These are phyloP conservation scores for Gossypium sturtianum DNA, from an alignment of 345 rosid genomes.

Conservation along the genomic window DNA sequence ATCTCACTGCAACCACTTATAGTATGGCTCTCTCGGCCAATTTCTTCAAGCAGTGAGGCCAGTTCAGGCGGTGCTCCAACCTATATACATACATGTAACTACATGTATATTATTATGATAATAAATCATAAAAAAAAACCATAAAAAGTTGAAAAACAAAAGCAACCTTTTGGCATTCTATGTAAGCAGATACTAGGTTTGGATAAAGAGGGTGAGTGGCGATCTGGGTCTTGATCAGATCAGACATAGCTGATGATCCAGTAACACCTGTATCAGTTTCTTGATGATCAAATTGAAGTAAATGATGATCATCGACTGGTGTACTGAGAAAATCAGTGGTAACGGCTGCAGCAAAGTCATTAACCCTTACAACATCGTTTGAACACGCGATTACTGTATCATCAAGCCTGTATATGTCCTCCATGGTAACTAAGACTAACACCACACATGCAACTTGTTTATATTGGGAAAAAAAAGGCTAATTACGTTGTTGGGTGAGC, in stretches of 20 bases:
- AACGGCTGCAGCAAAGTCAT: constrained; percentile 7
- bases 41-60: constrained; percentile 44
- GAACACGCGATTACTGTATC: constrained; percentile 14
- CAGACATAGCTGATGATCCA: constrained; percentile 34
- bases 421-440: constrained; percentile 22
- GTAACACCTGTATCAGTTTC: constrained; percentile 7
- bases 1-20: constrained; percentile 21
- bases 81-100: constrained; percentile 16
- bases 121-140: not conserved
- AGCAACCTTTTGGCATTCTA: constrained; percentile 57
- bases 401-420: constrained; percentile 33
- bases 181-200: constrained; percentile 46
- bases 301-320: not conserved
- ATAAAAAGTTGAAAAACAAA: not conserved
- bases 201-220: constrained; percentile 60
- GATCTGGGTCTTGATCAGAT: constrained; percentile 57
- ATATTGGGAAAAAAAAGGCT: no score
- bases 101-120: not conserved
- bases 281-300: constrained; percentile 20
- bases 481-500: not conserved
- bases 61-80: constrained; percentile 57
- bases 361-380: constrained; percentile 11
- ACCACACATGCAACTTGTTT: no score
- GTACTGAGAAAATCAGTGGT: constrained; percentile 17
- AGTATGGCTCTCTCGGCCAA: constrained; percentile 29